Percentiles rank a stretch among this genome's conserved stretches.
Evolutionary conservation across 768 basidiomycete species (phyloP).

Genomic region (Russula griseocarnosa): DNA sequence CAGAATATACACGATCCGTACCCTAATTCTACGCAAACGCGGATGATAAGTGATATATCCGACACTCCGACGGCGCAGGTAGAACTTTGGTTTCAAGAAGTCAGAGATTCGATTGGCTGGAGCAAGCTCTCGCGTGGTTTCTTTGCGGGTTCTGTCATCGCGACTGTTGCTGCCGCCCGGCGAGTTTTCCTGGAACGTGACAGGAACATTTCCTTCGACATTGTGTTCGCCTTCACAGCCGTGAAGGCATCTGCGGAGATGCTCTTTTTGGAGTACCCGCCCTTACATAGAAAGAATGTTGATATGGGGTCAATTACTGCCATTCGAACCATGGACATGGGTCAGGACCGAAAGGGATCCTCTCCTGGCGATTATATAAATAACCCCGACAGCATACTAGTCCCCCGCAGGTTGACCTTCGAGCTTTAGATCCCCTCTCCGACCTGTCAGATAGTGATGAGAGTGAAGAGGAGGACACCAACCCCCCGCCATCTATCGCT

Average conservation of each 20-base stretch:
- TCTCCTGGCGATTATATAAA: background rate
- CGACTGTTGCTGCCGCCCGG: constrained; percentile 33
- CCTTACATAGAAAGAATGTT: background rate
- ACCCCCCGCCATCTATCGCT: constrained; percentile 16
- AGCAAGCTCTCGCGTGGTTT: constrained; percentile 16
- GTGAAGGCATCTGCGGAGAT: constrained; percentile 34
- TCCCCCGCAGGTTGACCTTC: background rate
- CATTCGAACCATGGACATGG: background rate
- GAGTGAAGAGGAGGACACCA: constrained; percentile 21
- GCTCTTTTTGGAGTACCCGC: constrained; percentile 33
- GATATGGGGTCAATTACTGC: background rate
- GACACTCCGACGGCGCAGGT: constrained; percentile 13
- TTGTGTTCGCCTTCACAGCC: constrained; percentile 29
- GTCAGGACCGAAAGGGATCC: background rate
- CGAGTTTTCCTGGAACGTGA: constrained; percentile 30
- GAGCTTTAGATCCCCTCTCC: background rate
- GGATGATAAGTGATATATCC: constrained; percentile 10
- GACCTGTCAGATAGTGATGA: background rate
- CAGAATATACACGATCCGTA: constrained; percentile 50
- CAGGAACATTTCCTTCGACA: constrained; percentile 12
- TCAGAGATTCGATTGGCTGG: constrained; percentile 30
- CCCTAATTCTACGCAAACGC: constrained; percentile 35
- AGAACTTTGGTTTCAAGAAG: constrained; percentile 27
- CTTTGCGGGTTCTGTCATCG: constrained; percentile 31
- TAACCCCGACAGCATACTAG: background rate